Conservation (phyloP, 2,329 filamentous ascomycete genomes). For the Lithohypha guttulata region DNA sequence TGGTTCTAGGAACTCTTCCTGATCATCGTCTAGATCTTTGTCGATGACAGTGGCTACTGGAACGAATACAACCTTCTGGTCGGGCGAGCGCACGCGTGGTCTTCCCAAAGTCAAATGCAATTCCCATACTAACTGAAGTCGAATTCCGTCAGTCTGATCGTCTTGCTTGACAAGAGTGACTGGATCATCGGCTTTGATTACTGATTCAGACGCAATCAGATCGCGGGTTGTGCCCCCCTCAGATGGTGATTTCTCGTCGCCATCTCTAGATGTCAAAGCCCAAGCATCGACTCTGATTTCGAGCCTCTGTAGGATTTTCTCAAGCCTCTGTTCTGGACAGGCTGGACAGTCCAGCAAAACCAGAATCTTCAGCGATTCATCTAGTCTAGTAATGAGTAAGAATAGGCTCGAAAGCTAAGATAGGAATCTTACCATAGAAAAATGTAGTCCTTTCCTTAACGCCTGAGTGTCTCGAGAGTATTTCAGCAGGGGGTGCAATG, state of each 20-base stretch:
- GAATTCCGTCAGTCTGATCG: conserved; percentile 29
- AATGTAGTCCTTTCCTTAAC: conserved; percentile 3
- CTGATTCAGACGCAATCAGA: conserved; percentile 32
- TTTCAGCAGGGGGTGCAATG: background rate
- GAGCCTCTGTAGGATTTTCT: conserved; percentile 38
- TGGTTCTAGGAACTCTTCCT: conserved; percentile 44
- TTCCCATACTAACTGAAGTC: conserved; percentile 34
- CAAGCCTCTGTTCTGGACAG: conserved; percentile 38
- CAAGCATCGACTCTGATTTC: conserved; percentile 42
- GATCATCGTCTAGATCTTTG: conserved; percentile 27
- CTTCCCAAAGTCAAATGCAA: conserved; percentile 33
- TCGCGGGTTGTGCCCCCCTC: conserved; percentile 30
- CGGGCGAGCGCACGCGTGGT: conserved; percentile 42
- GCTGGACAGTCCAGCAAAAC: conserved; percentile 42
- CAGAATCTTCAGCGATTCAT: conserved; percentile 44
- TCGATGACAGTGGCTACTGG: conserved; percentile 32
- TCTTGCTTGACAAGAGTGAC: conserved; percentile 36
- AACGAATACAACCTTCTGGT: conserved; percentile 45
- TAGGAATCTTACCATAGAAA: conserved; percentile 33
- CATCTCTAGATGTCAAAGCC: conserved; percentile 24
- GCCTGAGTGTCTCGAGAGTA: conserved; percentile 1
- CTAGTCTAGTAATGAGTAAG: conserved; percentile 43
- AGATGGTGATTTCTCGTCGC: conserved; percentile 25
- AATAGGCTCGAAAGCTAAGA: conserved; percentile 22
- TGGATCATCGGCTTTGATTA: conserved; percentile 32